These are phyloP conservation scores for Gracilariopsis chorda DNA, from an alignment of 23 red algal genomes.

Conservation along the genomic window DNA sequence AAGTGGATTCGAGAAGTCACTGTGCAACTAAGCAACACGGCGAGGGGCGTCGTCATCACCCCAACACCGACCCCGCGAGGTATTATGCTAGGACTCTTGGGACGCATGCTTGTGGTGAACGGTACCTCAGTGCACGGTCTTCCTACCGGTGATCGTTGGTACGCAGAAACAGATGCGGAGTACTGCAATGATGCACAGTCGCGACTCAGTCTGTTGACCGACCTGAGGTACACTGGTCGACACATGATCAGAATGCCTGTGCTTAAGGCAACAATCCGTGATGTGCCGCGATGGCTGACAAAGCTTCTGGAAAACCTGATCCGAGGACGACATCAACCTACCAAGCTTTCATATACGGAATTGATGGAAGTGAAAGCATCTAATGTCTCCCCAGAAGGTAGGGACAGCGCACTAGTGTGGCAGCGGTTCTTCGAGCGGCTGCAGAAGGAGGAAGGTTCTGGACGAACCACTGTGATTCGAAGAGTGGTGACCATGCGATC, in stretches of 20 bases:
- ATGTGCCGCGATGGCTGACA: not conserved
- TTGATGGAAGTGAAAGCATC: not conserved
- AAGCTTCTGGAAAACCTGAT: not conserved
- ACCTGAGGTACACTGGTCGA: not conserved
- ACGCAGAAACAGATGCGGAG: not conserved
- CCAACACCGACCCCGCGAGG: not conserved
- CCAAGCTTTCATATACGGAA: not conserved
- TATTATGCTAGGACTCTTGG: not conserved
- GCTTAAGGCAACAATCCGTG: not conserved
- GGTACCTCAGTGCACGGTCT: not conserved
- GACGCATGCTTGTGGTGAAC: not conserved
- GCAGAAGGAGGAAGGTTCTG: not conserved
- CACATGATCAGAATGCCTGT: constrained; percentile 5
- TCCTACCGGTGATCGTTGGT: not conserved
- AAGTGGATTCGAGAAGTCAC: constrained; percentile 35
- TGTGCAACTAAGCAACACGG: not conserved
- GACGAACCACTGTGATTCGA: not conserved
- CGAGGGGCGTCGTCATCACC: not conserved
- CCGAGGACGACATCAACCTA: not conserved
- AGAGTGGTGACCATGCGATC: not conserved
- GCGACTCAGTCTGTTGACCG: not conserved
- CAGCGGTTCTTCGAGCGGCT: not conserved
- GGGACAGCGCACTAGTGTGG: not conserved
- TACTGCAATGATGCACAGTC: constrained; percentile 15
- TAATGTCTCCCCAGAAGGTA: not conserved